Evolutionary conservation across 2,329 filamentous ascomycete genomes (phyloP).

Genomic region (Chaetomiaceae sp.): DNA sequence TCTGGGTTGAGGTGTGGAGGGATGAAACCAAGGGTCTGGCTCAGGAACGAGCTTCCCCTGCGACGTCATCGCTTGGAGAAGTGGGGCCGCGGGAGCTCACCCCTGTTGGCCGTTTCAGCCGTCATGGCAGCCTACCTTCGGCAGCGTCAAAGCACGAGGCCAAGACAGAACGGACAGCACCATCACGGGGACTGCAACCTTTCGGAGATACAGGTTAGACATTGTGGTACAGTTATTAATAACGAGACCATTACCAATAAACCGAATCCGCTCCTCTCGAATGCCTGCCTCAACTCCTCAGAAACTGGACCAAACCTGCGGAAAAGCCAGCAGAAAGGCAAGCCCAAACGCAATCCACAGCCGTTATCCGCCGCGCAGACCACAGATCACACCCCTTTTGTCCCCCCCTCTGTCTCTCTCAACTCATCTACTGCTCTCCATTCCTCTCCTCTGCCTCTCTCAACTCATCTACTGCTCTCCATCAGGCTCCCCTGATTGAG

Average conservation of each 20-base stretch:
- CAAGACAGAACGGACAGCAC: background rate
- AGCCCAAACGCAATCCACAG: background rate
- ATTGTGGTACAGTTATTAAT: constrained; percentile 10
- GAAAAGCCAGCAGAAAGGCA: background rate
- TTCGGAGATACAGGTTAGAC: constrained; percentile 1
- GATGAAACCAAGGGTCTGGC: background rate
- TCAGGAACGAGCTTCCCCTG: background rate
- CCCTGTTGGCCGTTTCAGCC: too few relatives aligned
- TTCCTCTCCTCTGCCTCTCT: background rate
- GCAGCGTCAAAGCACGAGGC: too few relatives aligned
- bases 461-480: background rate
- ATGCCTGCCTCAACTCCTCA: background rate
- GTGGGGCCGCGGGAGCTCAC: background rate
- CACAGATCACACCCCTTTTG: background rate
- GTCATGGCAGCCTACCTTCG: too few relatives aligned
- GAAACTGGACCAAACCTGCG: background rate
- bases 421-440: background rate
- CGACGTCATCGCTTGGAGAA: constrained; percentile 8
- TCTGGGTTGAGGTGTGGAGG: background rate
- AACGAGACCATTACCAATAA: constrained; percentile 6
- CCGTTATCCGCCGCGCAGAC: background rate
- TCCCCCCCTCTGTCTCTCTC: background rate
- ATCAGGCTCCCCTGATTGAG: background rate
- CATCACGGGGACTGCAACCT: background rate
- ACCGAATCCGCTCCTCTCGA: background rate